A percentile compares a stretch with the other conserved stretches of the same genome.
Evolutionary conservation across 176 grass and related monocot species (phyloP).

Genomic region (Hordeum marinum): DNA sequence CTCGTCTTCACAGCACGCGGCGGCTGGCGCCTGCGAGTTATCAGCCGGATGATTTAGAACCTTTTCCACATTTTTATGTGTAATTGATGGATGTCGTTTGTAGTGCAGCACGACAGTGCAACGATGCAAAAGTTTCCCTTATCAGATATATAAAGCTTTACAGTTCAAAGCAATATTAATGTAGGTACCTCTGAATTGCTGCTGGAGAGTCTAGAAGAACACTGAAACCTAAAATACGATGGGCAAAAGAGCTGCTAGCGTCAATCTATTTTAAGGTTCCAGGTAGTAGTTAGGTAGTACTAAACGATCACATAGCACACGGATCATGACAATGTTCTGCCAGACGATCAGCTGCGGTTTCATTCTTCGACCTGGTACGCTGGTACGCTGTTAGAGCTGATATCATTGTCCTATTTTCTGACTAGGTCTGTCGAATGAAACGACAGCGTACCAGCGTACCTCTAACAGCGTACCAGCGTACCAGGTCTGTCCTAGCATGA

Average conservation of each 20-base stretch:
- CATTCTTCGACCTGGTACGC: background rate
- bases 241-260: background rate
- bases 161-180: background rate
- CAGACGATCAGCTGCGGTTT: background rate
- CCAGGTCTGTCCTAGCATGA: no score
- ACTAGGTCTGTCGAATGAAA: no score
- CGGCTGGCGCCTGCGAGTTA: no score
- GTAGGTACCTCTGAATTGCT: background rate
- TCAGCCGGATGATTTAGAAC: no score
- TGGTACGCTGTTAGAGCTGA: no score
- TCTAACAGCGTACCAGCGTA: no score
- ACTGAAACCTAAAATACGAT: background rate
- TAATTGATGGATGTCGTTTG: no score
- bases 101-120: no score
- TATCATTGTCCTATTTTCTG: no score
- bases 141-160: background rate
- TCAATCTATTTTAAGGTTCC: background rate
- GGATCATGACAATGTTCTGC: background rate
- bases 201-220: background rate
- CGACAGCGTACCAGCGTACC: no score
- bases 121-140: background rate
- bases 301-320: background rate
- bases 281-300: background rate
- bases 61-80: no score
- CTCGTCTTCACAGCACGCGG: no score